phyloP scores from a whole-genome alignment of 352 stramenopile species.

The Phytopythium sindhum region DNA sequence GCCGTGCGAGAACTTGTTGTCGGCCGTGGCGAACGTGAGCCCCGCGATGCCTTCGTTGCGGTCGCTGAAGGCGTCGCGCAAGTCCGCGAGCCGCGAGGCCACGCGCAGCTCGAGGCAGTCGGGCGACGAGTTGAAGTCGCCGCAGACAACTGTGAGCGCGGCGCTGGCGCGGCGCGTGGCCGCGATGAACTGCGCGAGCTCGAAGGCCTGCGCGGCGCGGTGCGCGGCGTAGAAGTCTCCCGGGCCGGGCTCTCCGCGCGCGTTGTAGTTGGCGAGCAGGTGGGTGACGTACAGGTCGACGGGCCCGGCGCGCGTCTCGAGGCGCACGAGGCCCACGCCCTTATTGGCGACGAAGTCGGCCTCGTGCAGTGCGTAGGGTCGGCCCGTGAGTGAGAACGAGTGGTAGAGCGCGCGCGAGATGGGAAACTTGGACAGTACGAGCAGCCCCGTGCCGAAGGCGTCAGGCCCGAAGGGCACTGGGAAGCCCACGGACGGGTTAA shows the following conservation, averaged over 20 bases:
- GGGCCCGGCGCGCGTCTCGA: conserved; percentile 53
- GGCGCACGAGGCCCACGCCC: conserved; percentile 56
- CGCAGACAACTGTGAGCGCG: conserved; percentile 55
- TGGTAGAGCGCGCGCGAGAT: conserved; percentile 64
- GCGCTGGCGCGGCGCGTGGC: conserved; percentile 44
- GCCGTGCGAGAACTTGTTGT: conserved; percentile 80
- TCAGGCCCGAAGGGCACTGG: conserved; percentile 65
- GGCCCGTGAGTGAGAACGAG: conserved; percentile 71
- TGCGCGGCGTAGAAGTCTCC: conserved; percentile 70
- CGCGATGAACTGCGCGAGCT: conserved; percentile 68
- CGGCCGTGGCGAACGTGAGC: conserved; percentile 66
- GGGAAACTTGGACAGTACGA: conserved; percentile 72
- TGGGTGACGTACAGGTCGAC: conserved; percentile 81
- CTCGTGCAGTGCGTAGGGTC: conserved; percentile 75
- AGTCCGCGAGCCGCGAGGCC: conserved; percentile 38
- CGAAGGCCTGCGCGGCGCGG: conserved; percentile 61
- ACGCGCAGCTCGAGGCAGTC: conserved; percentile 70
- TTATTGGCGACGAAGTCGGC: conserved; percentile 83
- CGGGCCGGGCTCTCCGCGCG: conserved; percentile 54
- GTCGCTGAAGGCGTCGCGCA: conserved; percentile 73
- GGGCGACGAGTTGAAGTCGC: conserved; percentile 80
- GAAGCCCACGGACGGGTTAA: conserved; percentile 75
- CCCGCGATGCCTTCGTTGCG: conserved; percentile 52
- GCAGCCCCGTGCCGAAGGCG: conserved; percentile 71
- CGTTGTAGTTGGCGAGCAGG: conserved; percentile 78